Conservation (phyloP, 331 rosid species). For the Cydonia oblonga region DNA sequence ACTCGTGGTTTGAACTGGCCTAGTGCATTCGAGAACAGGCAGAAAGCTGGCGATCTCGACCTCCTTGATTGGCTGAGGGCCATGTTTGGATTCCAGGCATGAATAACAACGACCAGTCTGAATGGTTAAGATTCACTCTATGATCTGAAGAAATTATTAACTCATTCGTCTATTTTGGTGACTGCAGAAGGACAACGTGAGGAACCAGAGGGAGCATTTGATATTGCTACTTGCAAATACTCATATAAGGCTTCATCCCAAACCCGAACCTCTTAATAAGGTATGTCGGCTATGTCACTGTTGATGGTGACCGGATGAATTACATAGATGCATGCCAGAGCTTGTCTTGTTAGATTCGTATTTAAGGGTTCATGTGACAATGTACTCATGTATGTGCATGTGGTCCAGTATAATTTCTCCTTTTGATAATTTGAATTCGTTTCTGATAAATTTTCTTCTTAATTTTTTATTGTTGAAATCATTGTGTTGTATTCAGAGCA, state of each 20-base stretch:
- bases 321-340: neutral
- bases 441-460: neutral
- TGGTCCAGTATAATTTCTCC: neutral
- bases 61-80: slow-evolving; percentile 97
- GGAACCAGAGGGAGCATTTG: slow-evolving; percentile 94
- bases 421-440: neutral
- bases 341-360: neutral
- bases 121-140: neutral
- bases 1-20: slow-evolving; percentile 95
- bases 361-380: neutral
- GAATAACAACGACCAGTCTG: neutral
- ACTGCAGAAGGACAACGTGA: slow-evolving; percentile 73
- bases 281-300: slow-evolving; percentile 21
- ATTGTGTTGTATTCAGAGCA: neutral
- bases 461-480: neutral
- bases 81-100: slow-evolving; percentile 93
- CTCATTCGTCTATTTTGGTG: slow-evolving; percentile 24
- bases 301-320: neutral
- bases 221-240: slow-evolving; percentile 77
- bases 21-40: slow-evolving; percentile 61
- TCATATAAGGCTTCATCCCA: slow-evolving; percentile 80
- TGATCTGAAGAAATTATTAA: neutral
- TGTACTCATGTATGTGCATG: neutral
- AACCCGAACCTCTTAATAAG: slow-evolving; percentile 93
- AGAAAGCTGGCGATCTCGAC: slow-evolving; percentile 63